Conservation (phyloP, 2,329 filamentous ascomycete genomes). For the Aspergillus costaricaensis region DNA sequence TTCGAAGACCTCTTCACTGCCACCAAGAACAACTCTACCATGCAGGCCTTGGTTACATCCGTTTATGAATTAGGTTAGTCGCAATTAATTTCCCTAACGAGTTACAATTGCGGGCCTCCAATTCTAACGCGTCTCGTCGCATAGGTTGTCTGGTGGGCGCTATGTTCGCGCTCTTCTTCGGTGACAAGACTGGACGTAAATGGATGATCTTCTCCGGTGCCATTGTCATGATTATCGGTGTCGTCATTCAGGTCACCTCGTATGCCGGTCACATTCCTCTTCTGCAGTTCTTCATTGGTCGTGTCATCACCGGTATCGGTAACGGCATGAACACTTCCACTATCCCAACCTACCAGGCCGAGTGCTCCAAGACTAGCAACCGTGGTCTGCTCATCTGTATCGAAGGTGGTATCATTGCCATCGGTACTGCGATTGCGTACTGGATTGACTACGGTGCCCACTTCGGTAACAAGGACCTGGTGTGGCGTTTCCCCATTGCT, state of each 20-base stretch:
- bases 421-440: constrained; percentile 55
- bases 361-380: constrained; percentile 58
- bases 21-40: constrained; percentile 40
- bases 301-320: constrained; percentile 55
- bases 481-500: constrained; percentile 57
- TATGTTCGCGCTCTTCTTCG: constrained; percentile 39
- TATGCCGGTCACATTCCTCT: constrained; percentile 37
- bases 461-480: constrained; percentile 37
- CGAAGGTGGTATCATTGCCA: constrained; percentile 55
- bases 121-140: background rate
- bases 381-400: constrained; percentile 64
- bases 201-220: constrained; percentile 59
- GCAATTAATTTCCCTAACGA: background rate
- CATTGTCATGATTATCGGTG: constrained; percentile 50
- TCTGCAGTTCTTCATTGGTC: constrained; percentile 56
- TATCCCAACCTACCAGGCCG: constrained; percentile 57
- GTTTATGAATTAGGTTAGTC: constrained; percentile 33
- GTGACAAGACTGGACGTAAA: constrained; percentile 40
- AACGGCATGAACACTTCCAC: constrained; percentile 60
- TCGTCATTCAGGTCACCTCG: constrained; percentile 41
- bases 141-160: constrained; percentile 41
- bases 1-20: constrained; percentile 40
- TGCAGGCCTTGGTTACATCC: constrained; percentile 37
- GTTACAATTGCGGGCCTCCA: background rate
- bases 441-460: constrained; percentile 54